phyloP scores from a whole-genome alignment of 2,329 filamentous ascomycete species.

The Botrytis porri region DNA sequence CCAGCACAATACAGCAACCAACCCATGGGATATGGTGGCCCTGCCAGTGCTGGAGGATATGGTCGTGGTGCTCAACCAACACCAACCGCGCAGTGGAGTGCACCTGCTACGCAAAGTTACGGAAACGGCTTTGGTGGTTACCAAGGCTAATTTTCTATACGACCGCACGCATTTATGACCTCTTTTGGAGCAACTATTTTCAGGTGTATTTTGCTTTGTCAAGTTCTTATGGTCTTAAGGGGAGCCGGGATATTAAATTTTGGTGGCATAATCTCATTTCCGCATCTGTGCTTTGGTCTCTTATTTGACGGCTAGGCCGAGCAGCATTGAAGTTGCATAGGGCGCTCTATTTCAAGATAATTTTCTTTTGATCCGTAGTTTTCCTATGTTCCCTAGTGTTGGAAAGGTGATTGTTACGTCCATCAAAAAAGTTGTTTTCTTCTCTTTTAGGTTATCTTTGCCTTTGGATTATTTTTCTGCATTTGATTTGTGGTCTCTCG shows the following conservation, averaged over 20 bases:
- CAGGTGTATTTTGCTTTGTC: constrained; percentile 26
- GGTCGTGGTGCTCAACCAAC: constrained; percentile 63
- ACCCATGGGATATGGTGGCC: constrained; percentile 69
- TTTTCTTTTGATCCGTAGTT: constrained; percentile 32
- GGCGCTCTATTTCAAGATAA: constrained; percentile 32
- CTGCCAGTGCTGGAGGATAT: constrained; percentile 77
- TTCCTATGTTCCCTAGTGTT: constrained; percentile 33
- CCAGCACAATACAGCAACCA: constrained; percentile 62
- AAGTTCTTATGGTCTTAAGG: constrained; percentile 25
- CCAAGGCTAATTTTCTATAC: constrained; percentile 49
- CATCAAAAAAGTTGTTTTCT: constrained; percentile 38
- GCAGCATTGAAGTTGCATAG: constrained; percentile 35
- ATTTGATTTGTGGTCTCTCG: constrained; percentile 35
- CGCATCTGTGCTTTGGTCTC: constrained; percentile 30
- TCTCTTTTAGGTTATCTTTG: constrained; percentile 37
- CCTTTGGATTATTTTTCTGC: constrained; percentile 31
- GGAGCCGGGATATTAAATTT: constrained; percentile 32
- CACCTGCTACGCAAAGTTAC: constrained; percentile 58
- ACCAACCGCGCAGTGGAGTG: constrained; percentile 42
- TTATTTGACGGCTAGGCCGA: constrained; percentile 30
- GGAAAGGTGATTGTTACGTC: constrained; percentile 35
- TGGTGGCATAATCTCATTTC: constrained; percentile 29
- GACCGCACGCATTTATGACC: constrained; percentile 15
- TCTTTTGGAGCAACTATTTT: constrained; percentile 20
- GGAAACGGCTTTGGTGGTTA: constrained; percentile 62